phyloP scores from a whole-genome alignment of 768 basidiomycete species.

The Russula dissimulans region DNA sequence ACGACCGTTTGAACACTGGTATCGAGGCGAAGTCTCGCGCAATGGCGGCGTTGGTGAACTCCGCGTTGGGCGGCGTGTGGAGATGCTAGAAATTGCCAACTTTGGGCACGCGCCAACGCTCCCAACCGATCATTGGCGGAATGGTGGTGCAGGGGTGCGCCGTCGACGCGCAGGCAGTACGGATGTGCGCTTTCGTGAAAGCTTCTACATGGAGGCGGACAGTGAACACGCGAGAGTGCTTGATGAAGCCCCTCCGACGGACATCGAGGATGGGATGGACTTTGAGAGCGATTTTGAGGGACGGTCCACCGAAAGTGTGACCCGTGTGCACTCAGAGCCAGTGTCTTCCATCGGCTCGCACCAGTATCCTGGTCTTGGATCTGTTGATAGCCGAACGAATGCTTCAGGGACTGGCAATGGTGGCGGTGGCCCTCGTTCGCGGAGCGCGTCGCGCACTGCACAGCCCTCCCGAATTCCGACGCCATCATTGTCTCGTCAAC shows the following conservation, averaged over 20 bases:
- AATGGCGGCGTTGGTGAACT: slow-evolving; percentile 87
- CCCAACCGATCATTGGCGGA: slow-evolving; percentile 24
- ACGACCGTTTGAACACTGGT: slow-evolving; percentile 83
- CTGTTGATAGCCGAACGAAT: slow-evolving; percentile 5
- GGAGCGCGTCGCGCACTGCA: slow-evolving; percentile 11
- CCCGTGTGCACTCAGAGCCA: not conserved
- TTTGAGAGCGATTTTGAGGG: slow-evolving; percentile 15
- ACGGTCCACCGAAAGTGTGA: not conserved
- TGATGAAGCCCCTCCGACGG: slow-evolving; percentile 69
- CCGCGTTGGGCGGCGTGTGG: slow-evolving; percentile 60
- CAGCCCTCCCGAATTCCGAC: slow-evolving; percentile 18
- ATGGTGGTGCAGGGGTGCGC: slow-evolving; percentile 5
- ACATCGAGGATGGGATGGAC: slow-evolving; percentile 51
- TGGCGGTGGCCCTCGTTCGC: slow-evolving; percentile 9
- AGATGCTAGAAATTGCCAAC: slow-evolving; percentile 85
- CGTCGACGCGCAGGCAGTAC: slow-evolving; percentile 52
- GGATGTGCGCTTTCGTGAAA: slow-evolving; percentile 44
- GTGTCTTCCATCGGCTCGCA: not conserved
- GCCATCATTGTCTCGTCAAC: slow-evolving; percentile 27
- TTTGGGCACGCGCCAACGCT: slow-evolving; percentile 48
- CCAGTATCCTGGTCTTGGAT: slow-evolving; percentile 8
- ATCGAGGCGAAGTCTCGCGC: slow-evolving; percentile 75
- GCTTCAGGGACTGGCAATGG: not conserved
- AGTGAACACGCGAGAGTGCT: slow-evolving; percentile 49
- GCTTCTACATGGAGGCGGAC: slow-evolving; percentile 57